Percentiles rank a stretch among this genome's conserved stretches.
Evolutionary conservation across 495 filamentous ascomycete species (phyloP).

Genomic region (Chaetomium tenue): DNA sequence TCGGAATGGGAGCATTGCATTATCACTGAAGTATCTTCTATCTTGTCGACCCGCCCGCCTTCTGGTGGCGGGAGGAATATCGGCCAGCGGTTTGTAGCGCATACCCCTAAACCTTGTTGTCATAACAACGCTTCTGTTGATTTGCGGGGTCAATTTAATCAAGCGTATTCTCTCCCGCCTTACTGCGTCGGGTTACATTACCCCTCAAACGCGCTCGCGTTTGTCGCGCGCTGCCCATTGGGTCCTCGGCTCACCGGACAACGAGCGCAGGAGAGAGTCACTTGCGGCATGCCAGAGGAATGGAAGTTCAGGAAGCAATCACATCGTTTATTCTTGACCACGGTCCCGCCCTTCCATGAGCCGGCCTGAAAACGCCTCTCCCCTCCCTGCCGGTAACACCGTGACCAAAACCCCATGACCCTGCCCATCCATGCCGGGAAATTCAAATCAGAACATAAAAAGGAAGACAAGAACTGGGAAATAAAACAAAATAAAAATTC

Average conservation of each 20-base stretch:
- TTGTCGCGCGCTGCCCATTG: background rate
- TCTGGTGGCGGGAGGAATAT: background rate
- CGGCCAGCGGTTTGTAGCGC: background rate
- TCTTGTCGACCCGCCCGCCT: background rate
- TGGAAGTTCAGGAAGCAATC: background rate
- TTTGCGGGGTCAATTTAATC: too few species aligned
- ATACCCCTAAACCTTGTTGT: background rate
- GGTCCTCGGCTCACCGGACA: background rate
- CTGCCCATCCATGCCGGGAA: background rate
- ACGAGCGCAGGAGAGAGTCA: background rate
- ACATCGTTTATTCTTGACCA: background rate
- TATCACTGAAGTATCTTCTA: constrained; percentile 2
- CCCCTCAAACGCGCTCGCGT: too few species aligned
- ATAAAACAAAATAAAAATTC: background rate
- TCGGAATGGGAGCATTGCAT: constrained; percentile 29
- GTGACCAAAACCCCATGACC: too few species aligned
- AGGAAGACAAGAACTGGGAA: background rate
- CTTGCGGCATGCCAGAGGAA: background rate
- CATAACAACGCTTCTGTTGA: background rate
- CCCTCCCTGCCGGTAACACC: too few species aligned
- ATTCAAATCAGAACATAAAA: background rate
- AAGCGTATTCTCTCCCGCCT: too few species aligned
- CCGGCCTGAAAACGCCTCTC: too few species aligned
- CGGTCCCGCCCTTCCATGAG: background rate
- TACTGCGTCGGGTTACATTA: too few species aligned